Conservation (phyloP, 2,329 filamentous ascomycete species). For the Lomentospora prolificans region DNA sequence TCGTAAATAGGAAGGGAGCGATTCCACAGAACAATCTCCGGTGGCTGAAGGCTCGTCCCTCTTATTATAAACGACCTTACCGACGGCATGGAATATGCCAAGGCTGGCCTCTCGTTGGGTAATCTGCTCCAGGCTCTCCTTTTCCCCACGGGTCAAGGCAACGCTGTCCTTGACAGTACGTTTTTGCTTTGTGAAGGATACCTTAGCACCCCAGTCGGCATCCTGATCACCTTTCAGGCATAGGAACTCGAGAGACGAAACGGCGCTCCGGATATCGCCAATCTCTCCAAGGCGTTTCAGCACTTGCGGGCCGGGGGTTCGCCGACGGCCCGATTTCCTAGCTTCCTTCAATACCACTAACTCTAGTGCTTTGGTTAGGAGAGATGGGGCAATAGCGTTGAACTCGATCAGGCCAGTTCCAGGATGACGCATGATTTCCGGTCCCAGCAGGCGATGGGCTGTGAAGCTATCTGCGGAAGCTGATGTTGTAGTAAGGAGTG, state of each 20-base stretch:
- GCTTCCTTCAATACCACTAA: constrained; percentile 78
- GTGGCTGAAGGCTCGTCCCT: constrained; percentile 46
- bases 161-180: constrained; percentile 46
- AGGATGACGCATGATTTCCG: constrained; percentile 74
- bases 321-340: constrained; percentile 61
- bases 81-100: constrained; percentile 92
- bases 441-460: constrained; percentile 77
- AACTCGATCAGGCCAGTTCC: constrained; percentile 78
- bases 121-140: constrained; percentile 68
- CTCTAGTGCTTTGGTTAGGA: constrained; percentile 76
- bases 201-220: constrained; percentile 64
- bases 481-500: constrained; percentile 73
- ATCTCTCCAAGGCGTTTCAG: constrained; percentile 73
- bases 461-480: constrained; percentile 87
- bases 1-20: constrained; percentile 49
- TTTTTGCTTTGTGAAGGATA: constrained; percentile 61
- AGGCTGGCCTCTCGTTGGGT: constrained; percentile 82
- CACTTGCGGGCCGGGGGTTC: constrained; percentile 68
- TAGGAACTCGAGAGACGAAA: constrained; percentile 85
- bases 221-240: constrained; percentile 72
- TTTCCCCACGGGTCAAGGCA: constrained; percentile 64
- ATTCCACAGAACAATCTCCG: constrained; percentile 26
- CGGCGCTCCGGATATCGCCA: constrained; percentile 86
- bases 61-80: constrained; percentile 96
- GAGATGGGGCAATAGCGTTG: constrained; percentile 80